These are phyloP conservation scores for Pichia sorboxylosa DNA, from an alignment of 1,139 yeast genomes.

Conservation along the genomic window DNA sequence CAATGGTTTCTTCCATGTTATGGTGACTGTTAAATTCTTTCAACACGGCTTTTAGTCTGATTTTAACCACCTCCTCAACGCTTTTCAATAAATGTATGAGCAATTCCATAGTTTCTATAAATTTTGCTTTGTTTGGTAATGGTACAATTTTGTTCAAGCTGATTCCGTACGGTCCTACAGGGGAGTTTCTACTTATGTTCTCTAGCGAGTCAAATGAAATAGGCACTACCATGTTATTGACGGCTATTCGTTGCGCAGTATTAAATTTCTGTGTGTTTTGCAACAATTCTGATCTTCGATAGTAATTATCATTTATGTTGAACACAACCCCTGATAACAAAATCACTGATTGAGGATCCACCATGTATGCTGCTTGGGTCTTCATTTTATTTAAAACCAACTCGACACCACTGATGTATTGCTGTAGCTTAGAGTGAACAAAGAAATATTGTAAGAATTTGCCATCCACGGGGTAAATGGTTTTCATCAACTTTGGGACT, in stretches of 20 bases:
- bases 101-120: slow-evolving; percentile 28
- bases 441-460: slow-evolving; percentile 24
- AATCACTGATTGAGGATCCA: slow-evolving; percentile 23
- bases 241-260: slow-evolving; percentile 26
- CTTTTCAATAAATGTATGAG: slow-evolving; percentile 29
- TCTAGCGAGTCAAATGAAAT: slow-evolving; percentile 26
- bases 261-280: slow-evolving; percentile 32
- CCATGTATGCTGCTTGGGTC: slow-evolving; percentile 5
- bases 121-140: slow-evolving; percentile 20
- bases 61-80: slow-evolving; percentile 24
- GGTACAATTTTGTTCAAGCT: slow-evolving; percentile 4
- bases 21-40: slow-evolving; percentile 3
- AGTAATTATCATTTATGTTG: slow-evolving; percentile 39
- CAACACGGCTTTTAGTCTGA: slow-evolving; percentile 2
- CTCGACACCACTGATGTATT: slow-evolving; percentile 15
- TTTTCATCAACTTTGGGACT: neutral
- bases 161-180: slow-evolving; percentile 7
- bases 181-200: slow-evolving; percentile 11
- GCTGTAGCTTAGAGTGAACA: slow-evolving; percentile 20
- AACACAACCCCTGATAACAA: slow-evolving; percentile 34
- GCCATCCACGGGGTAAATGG: slow-evolving; percentile 14
- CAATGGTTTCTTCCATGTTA: slow-evolving; percentile 1
- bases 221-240: slow-evolving; percentile 19
- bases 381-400: slow-evolving; percentile 15
- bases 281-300: slow-evolving; percentile 32